A percentile compares a stretch with the other conserved stretches of the same genome.
These are phyloP conservation scores for Begonia peltatifolia DNA, from an alignment of 306 rosid genomes.

Conservation along the genomic window DNA sequence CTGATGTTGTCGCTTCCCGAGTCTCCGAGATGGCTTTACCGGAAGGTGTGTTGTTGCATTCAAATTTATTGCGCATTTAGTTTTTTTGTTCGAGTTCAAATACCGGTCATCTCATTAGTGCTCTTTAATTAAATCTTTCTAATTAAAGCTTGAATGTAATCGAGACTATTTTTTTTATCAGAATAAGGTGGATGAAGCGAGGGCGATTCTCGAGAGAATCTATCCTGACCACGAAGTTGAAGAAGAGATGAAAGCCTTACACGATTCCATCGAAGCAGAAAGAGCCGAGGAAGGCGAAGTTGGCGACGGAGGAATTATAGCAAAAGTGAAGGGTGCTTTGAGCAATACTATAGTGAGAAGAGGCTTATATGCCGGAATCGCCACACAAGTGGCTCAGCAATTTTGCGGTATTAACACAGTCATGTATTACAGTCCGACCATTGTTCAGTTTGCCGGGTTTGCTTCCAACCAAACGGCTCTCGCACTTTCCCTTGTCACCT, in stretches of 20 bases:
- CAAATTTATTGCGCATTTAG: too few species aligned
- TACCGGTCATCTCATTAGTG: too few species aligned
- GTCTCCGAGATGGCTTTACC: constrained; percentile 82
- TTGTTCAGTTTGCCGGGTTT: constrained; percentile 74
- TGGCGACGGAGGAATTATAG: constrained; percentile 22
- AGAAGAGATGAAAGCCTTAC: constrained; percentile 41
- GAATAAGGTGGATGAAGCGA: constrained; percentile 48
- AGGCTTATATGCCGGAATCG: constrained; percentile 57
- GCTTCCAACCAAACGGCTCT: constrained; percentile 66
- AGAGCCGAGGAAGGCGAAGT: constrained; percentile 30
- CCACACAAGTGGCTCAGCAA: constrained; percentile 73
- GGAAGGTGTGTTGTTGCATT: constrained; percentile 24
- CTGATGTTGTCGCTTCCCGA: constrained; percentile 69
- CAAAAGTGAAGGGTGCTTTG: constrained; percentile 33
- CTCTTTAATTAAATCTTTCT: too few species aligned
- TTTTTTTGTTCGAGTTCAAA: too few species aligned
- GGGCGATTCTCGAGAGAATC: constrained; percentile 31
- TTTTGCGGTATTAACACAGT: constrained; percentile 79
- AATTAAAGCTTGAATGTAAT: too few species aligned
- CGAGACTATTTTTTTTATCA: constrained; percentile 3
- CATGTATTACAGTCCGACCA: constrained; percentile 86
- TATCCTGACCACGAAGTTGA: constrained; percentile 41
- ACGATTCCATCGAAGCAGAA: constrained; percentile 39
- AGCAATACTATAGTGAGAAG: constrained; percentile 40
- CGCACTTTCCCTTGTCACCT: constrained; percentile 64